phyloP scores from a whole-genome alignment of 1,139 yeast genomes.

The Pichia sp. region DNA sequence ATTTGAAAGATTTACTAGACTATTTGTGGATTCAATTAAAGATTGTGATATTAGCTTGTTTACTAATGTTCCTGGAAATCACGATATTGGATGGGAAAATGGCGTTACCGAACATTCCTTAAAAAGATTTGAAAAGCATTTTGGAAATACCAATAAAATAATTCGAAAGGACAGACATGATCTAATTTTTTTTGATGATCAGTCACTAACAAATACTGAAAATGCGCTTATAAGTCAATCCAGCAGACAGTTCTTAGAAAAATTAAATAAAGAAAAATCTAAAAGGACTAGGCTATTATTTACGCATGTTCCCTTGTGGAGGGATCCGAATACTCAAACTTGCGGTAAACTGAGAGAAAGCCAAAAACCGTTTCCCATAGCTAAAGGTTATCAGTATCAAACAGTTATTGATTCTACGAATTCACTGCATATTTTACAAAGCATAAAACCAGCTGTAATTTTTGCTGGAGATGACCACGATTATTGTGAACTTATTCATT shows the following conservation, averaged over 20 bases:
- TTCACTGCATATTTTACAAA: constrained; percentile 30
- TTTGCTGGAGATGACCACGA: constrained; percentile 53
- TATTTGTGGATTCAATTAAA: constrained; percentile 31
- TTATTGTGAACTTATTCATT: constrained; percentile 44
- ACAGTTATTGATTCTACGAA: constrained; percentile 36
- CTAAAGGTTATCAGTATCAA: constrained; percentile 47
- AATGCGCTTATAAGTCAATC: neutral
- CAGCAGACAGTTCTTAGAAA: constrained; percentile 31
- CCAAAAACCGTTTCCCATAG: constrained; percentile 22
- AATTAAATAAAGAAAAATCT: constrained; percentile 13
- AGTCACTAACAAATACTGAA: constrained; percentile 36
- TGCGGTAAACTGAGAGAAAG: constrained; percentile 47
- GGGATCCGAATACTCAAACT: constrained; percentile 30
- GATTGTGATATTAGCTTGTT: constrained; percentile 21
- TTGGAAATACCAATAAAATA: constrained; percentile 38
- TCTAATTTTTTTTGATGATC: constrained; percentile 40
- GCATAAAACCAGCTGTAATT: constrained; percentile 37
- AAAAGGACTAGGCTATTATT: constrained; percentile 33
- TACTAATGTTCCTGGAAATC: constrained; percentile 47
- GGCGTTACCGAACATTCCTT: constrained; percentile 38
- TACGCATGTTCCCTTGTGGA: constrained; percentile 44
- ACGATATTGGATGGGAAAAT: constrained; percentile 51
- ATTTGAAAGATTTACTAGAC: constrained; percentile 34
- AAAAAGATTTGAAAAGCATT: constrained; percentile 34
- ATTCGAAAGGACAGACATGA: constrained; percentile 37